Evolutionary conservation across 768 basidiomycete species (phyloP).

Genomic region (Sporobolomyces roseus): DNA sequence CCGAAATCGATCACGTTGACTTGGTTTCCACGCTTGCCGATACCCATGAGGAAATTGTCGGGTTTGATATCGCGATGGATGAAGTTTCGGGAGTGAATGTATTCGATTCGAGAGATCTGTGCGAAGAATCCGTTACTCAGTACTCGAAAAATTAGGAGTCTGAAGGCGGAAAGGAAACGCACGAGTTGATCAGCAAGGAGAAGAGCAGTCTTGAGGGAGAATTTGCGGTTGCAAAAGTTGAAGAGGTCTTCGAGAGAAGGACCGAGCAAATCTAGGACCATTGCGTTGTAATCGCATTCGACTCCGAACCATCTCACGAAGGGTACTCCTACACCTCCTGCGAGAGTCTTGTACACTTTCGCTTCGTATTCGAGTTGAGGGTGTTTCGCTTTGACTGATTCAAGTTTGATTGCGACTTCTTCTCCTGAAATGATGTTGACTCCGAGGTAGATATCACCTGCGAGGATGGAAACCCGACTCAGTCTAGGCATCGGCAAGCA

Average conservation of each 20-base stretch:
- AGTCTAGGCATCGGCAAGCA: too few species aligned
- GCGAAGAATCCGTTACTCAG: not conserved
- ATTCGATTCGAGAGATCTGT: slow-evolving; percentile 90
- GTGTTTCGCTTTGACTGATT: slow-evolving; percentile 99
- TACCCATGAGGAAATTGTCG: slow-evolving; percentile 98
- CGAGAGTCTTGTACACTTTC: slow-evolving; percentile 81
- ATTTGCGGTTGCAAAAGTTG: slow-evolving; percentile 69
- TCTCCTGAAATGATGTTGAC: slow-evolving; percentile 99
- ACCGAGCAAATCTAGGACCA: slow-evolving; percentile 95
- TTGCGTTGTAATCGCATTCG: slow-evolving; percentile 98
- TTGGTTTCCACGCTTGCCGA: slow-evolving; percentile 97
- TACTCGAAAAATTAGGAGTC: slow-evolving; percentile 10
- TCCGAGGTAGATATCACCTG: slow-evolving; percentile 98
- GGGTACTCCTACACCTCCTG: slow-evolving; percentile 96
- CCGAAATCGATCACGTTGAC: slow-evolving; percentile 96
- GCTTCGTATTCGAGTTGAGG: slow-evolving; percentile 98
- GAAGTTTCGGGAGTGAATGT: slow-evolving; percentile 89
- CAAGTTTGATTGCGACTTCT: slow-evolving; percentile 99
- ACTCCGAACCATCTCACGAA: slow-evolving; percentile 77
- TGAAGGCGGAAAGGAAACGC: slow-evolving; percentile 45
- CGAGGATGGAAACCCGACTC: too few species aligned
- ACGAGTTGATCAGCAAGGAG: slow-evolving; percentile 92
- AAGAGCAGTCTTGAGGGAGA: slow-evolving; percentile 89
- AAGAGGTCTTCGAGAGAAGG: slow-evolving; percentile 58
- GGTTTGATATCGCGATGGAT: slow-evolving; percentile 98